phyloP scores from a whole-genome alignment of 306 rosid genomes.

The Corylus heterophylla region DNA sequence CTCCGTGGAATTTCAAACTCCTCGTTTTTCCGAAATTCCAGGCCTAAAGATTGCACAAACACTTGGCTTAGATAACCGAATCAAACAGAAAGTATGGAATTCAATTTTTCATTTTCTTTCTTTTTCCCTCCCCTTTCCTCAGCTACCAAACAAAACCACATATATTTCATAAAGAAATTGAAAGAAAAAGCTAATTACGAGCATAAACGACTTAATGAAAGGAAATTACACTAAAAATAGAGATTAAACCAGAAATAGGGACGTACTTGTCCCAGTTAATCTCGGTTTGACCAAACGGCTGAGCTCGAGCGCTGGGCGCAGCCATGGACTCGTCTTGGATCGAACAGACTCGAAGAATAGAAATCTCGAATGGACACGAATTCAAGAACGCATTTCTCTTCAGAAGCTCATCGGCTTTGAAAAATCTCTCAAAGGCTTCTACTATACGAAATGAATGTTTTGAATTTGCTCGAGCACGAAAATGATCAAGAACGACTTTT shows the following conservation, averaged over 20 bases:
- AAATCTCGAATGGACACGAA: not conserved
- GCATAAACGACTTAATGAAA: not conserved
- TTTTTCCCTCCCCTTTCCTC: not conserved
- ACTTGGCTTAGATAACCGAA: not conserved
- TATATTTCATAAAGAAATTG: not conserved
- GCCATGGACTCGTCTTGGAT: conserved; percentile 44
- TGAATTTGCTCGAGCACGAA: not conserved
- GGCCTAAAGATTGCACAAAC: not conserved
- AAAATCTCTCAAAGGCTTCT: not conserved
- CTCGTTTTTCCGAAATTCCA: not conserved
- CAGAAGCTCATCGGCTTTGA: not conserved
- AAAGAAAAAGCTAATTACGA: not conserved
- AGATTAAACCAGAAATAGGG: not conserved
- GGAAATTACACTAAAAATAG: not conserved
- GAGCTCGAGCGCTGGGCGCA: conserved; percentile 42
- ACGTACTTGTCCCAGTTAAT: conserved; percentile 90
- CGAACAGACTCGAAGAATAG: not conserved
- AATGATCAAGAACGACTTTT: not conserved
- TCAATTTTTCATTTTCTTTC: not conserved
- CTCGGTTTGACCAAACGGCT: conserved; percentile 69
- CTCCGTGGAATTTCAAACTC: not conserved
- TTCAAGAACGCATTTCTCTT: not conserved
- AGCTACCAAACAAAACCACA: not conserved
- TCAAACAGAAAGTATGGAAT: not conserved
- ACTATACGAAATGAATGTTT: not conserved